Evolutionary conservation across 768 basidiomycete species (phyloP), one percentile per base, ranked within the genome.

Genomic region (Dacryopinax spathularia): DNA sequence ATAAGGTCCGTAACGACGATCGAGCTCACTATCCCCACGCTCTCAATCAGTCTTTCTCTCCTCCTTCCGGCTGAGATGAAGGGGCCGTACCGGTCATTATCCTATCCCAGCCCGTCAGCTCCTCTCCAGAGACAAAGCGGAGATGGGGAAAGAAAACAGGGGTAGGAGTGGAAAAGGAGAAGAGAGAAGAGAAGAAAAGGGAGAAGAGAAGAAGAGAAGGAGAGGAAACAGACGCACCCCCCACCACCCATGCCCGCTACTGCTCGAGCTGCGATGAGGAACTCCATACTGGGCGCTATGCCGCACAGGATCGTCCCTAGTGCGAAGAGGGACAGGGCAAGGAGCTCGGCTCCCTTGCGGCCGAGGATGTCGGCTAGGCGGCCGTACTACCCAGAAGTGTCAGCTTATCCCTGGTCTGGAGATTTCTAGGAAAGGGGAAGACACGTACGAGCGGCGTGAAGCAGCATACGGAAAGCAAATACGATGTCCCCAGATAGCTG

Each of bases 211-310:
- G 63, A 67, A 68, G 71, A 68, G 67, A 68, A 63, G 61, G 62
- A 66, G 65, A 60, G 62, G 34, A 67, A 63, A 68, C 73, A 67
- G 39, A 82, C 86, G 74, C 72, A 89, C 84, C 91, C 88, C 74
- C 91, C 92, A 63, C 92, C 91, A 63, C 90, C 92, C 84, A 91
- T 89, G 60, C 93, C 93, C 29, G 93, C 91, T 43, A 96, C 75
- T 2, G 89, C 84, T 13, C 94, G 83, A 63, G 88, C 89, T 39
- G 80, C 79, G 66, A 95, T 91, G 62, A 96, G 80, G 13, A 79
- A 73, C 66, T 83, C 80, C 93, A 97, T 95, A 5, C 86, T 88
- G 9, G 87, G 84, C 39, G 91, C 94, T 39, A 93, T 68, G 1
- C 90, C 95, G 71, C 93, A 97, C 16, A 86, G 78, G 39, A 91